Base-by-base conservation (phyloP, 2,329 filamentous ascomycete species). In the Microcera coccophila region DNA sequence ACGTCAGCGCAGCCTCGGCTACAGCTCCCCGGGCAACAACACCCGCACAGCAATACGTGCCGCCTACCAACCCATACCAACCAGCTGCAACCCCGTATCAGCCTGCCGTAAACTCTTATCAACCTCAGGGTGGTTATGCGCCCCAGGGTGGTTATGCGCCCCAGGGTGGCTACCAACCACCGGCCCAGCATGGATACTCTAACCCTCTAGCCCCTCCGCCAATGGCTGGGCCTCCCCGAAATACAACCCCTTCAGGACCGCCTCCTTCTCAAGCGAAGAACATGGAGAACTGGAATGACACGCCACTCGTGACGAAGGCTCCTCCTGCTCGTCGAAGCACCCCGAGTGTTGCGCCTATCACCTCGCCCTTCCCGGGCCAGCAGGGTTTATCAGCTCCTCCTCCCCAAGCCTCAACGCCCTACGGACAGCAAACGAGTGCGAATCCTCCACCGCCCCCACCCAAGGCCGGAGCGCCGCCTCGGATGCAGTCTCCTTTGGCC, bases 201-300 rank as follows among this genome's bases (percentile, higher is more conserved):
- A 55, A 61, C 55, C 54, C 61, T 46, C 45, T 58, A 9, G 59
- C 59, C n/a, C 63, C 64, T 37, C 64, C 64, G 1, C 62, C 62
- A 17, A 55, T 64, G 48, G 54, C 57, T 39, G 65, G 65, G 15
- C 69, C 72, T 42, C 69, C 72, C 39, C 80, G 85, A 49, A 81
- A 79, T 47, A 75, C 79, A 19, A 82, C 81, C 26, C 78, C 83
- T n/a, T 84, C 87, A 11, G 75, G 76, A 18, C 74, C 81, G 31
- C 83, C 89, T 17, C 81, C 87, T 15, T 80, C 87, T 9, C 82
- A 81, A 59, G 73, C 79, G 44, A 84, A 82, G 60, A 84, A 85
- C 50, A 83, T 84, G 50, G 80, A 84, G 20, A 85, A 87, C 55
- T 98, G 93, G 93, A 98, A 98, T 56, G 93, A 98, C 65, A 85